Conservation (phyloP, 768 basidiomycete genomes). For the Pulveroboletus ravenelii region DNA sequence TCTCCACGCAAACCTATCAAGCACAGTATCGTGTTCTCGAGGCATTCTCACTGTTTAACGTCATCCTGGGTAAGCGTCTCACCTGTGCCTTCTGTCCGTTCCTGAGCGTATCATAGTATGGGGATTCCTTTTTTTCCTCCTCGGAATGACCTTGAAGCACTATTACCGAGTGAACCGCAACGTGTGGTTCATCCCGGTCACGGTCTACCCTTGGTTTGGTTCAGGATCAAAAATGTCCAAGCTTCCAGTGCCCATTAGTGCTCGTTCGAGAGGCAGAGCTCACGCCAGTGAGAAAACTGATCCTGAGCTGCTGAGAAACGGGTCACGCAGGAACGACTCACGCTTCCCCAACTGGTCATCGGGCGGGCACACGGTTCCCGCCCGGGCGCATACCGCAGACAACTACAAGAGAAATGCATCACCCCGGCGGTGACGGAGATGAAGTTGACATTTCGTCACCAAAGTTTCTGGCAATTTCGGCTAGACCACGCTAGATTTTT, state of each 20-base stretch:
- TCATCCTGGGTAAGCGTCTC: conserved; percentile 52
- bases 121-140: conserved; percentile 44
- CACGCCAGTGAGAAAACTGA: conserved; percentile 26
- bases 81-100: neutral
- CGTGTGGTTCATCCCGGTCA: conserved; percentile 70
- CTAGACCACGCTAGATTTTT: conserved; percentile 9
- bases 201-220: conserved; percentile 69
- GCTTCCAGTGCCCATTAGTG: conserved; percentile 39
- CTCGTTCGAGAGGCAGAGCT: conserved; percentile 34
- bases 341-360: conserved; percentile 20
- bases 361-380: conserved; percentile 18
- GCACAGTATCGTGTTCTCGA: conserved; percentile 85
- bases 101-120: conserved; percentile 36
- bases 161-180: conserved; percentile 38
- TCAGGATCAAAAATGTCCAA: conserved; percentile 34
- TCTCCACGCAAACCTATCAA: conserved; percentile 81
- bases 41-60: conserved; percentile 76
- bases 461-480: conserved; percentile 6
- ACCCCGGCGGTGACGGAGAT: conserved; percentile 39
- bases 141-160: conserved; percentile 41
- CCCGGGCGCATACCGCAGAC: conserved; percentile 29
- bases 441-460: conserved; percentile 5
- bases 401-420: conserved; percentile 40
- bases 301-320: conserved; percentile 19
- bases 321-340: conserved; percentile 18